Evolutionary conservation across 1,284 basidiomycete species (phyloP), one percentile per base, ranked within the genome.

Genomic region (Cerioporus squamosus): DNA sequence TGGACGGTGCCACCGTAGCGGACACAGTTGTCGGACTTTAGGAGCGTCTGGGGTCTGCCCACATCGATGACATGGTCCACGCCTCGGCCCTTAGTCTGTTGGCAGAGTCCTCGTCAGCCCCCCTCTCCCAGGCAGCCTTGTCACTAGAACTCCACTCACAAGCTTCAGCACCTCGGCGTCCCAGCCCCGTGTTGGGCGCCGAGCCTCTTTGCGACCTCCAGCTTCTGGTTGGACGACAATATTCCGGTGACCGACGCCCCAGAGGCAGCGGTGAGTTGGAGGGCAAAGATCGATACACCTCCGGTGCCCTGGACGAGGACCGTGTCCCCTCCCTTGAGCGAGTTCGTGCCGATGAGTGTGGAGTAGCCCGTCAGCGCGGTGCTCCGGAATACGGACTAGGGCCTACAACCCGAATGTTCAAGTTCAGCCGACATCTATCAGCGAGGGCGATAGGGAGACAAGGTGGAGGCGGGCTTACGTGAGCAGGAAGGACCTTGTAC

Each of bases 11-110:
- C 79, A 2, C 72, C 75, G 4, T 62, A 61, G n/a, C 68, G 66
- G 50, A 79, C 67, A 17, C 71, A 66, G 23, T 67, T 66, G 62
- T 77, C 63, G 5, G 72, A 70, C 63, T 76, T 72, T 22, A 67
- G 64, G 3, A 81, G 61, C 18, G 78, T 80, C 1, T 74, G 75
- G 0, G 72, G 53, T 3, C 79, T 78, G 29, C 79, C 79, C 45
- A 66, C 63, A 55, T 81, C 79, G 63, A 80, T 59, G 45, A 81
- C 66, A 62, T 75, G 72, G 56, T 81, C 74, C 6, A 75, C 78
- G 20, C 79, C 79, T 33, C 44, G 74, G 66, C 66, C 82, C 48
- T 26, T 42, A 1, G 49, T 57, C 33, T 36, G 14, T 10, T 36
- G 8, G 14, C 33, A 36, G n/a, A n/a, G n/a, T 36, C 14, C 3